Base-by-base conservation (phyloP, 2,329 filamentous ascomycete genomes). In the Penicillium sp. region DNA sequence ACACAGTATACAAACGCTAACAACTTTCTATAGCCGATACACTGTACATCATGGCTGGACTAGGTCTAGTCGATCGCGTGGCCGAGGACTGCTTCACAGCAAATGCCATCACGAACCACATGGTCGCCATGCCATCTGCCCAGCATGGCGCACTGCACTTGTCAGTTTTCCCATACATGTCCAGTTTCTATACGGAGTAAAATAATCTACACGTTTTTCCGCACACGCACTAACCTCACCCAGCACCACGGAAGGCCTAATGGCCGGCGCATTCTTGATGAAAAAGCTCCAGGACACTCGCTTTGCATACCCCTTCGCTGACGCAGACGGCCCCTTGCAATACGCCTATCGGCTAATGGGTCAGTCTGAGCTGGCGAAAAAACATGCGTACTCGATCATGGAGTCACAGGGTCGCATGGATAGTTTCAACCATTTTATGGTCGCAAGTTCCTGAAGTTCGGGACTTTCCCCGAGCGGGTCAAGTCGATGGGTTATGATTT, bases 351-450 rank as follows among this genome's bases (percentile, higher is more conserved):
- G 62, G 31, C 55, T 68, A 3, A 67, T 73, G 57, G 73, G 72
- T 2, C 51, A 69, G 16, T 48, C 67, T 0, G 50, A 63, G 2
- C 62, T 73, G 2, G 62, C 68, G 3, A 50, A 64, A 1, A 53
- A 70, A 41, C 72, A 75, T 50, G 70, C 71, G 0, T 75, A 75
- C 43, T 64, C 66, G 0, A 74, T 75, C 4, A 74, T 75, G 71
- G 64, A 67, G 12, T 56, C 53, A 1, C 65, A 71, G 51, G 69
- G 67, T n/a, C 71, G 73, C 5, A 73, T 75, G 67, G 66, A 68
- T 22, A 74, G 72, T 47, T 75, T 75, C 46, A 74, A 74, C 31
- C 53, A 59, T n/a, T 74, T 75, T 56, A 75, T 75, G 73, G 66
- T 67, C 2, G 71, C 47, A 75, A 74, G 48, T 74, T 74, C 33